Evolutionary conservation across 176 grass and related monocot species (phyloP).

Genomic region (Hordeum marinum): DNA sequence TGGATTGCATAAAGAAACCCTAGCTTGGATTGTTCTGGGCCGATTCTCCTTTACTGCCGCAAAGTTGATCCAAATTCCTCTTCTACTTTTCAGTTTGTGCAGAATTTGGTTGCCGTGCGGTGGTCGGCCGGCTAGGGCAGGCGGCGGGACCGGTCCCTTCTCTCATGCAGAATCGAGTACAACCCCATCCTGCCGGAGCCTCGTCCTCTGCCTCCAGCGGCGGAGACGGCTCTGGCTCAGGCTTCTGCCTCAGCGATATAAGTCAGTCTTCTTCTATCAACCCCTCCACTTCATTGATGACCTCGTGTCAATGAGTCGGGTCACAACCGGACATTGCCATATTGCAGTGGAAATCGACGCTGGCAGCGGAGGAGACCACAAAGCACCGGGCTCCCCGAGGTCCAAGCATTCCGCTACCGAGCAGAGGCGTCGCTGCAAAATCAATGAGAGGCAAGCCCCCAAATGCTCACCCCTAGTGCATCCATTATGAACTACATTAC

Average conservation of each 20-base stretch:
- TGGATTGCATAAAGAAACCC: neutral
- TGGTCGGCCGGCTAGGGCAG: neutral
- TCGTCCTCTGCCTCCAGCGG: conserved; percentile 9
- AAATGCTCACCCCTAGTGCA: neutral
- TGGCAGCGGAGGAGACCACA: conserved; percentile 2
- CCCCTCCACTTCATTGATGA: neutral
- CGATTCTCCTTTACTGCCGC: neutral
- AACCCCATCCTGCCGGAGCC: neutral
- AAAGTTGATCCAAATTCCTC: neutral
- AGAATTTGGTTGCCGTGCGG: neutral
- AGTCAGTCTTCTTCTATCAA: neutral
- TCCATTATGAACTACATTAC: neutral
- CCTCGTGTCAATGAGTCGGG: neutral
- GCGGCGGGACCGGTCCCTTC: neutral
- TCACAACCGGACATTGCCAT: neutral
- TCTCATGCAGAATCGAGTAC: neutral
- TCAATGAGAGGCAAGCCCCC: conserved; percentile 17
- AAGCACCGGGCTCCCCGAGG: neutral
- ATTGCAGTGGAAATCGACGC: conserved; percentile 5
- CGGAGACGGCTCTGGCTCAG: neutral
- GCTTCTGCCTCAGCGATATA: conserved; percentile 17
- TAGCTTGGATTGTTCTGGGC: neutral
- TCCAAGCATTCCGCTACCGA: conserved; percentile 18
- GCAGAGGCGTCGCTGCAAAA: conserved; percentile 8
- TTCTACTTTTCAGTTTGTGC: neutral